Evolutionary conservation across 768 basidiomycete genomes (phyloP).

Genomic region (Royoungia palumana): DNA sequence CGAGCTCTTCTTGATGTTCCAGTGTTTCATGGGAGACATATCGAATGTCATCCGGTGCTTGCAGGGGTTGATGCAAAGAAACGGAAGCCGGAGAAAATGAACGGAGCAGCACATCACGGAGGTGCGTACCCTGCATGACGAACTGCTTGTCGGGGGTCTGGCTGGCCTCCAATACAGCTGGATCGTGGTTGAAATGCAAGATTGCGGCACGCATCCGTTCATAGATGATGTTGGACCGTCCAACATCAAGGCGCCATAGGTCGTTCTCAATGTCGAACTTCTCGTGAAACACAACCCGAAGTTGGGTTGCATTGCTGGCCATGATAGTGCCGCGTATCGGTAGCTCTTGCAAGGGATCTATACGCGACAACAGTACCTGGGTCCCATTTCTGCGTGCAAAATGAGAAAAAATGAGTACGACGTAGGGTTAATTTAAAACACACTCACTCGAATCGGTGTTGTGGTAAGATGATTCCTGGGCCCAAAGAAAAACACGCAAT

Average conservation of each 20-base stretch:
- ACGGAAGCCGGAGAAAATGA: conserved; percentile 41
- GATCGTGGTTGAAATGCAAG: conserved; percentile 51
- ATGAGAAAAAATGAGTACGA: not conserved
- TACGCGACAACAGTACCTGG: conserved; percentile 59
- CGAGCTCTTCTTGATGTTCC: conserved; percentile 33
- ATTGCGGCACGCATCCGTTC: conserved; percentile 72
- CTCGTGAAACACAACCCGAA: conserved; percentile 58
- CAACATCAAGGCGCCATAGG: conserved; percentile 69
- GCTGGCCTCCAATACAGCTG: conserved; percentile 36
- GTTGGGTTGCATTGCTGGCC: conserved; percentile 44
- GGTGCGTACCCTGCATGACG: conserved; percentile 64
- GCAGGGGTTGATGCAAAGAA: conserved; percentile 32
- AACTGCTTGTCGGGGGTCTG: conserved; percentile 41
- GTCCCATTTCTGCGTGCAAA: conserved; percentile 58
- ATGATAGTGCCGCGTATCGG: conserved; percentile 56
- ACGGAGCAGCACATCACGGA: conserved; percentile 68
- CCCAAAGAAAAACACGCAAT: conserved; percentile 65
- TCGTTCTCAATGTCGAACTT: conserved; percentile 43
- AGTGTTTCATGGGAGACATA: conserved; percentile 37
- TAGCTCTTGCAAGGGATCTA: conserved; percentile 57
- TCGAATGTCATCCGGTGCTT: conserved; percentile 38
- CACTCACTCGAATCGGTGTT: conserved; percentile 69
- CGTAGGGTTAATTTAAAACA: not conserved
- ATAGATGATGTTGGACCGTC: conserved; percentile 60
- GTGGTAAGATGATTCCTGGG: conserved; percentile 59